Percentiles rank a stretch among this genome's conserved stretches.
phyloP scores from a whole-genome alignment of 1,284 basidiomycete genomes.

The Cutaneotrichosporon arboriforme region DNA sequence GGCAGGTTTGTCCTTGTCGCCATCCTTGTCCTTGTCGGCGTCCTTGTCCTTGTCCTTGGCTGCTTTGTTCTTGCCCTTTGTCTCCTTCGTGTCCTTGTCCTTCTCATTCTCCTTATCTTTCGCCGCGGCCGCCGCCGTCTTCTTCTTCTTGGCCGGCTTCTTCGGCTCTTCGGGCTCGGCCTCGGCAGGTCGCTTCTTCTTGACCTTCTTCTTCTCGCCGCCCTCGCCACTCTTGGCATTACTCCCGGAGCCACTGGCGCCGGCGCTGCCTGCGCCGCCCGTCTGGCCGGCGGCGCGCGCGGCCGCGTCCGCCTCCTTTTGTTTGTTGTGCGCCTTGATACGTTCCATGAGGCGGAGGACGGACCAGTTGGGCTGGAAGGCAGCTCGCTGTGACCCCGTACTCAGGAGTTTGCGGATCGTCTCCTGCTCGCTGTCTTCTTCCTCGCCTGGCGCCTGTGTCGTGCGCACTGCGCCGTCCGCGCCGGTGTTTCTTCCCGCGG shows the following conservation, averaged over 20 bases:
- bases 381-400: slow-evolving; percentile 15
- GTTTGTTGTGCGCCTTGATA: slow-evolving; percentile 15
- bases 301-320: slow-evolving; percentile 15
- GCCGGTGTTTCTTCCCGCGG: slow-evolving; percentile 34
- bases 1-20: neutral
- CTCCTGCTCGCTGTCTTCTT: slow-evolving; percentile 27
- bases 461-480: slow-evolving; percentile 35
- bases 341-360: slow-evolving; percentile 35
- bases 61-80: slow-evolving; percentile 8
- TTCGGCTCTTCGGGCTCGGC: slow-evolving; percentile 7
- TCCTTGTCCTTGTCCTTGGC: neutral
- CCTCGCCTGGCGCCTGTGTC: slow-evolving; percentile 5
- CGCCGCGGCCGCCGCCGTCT: slow-evolving; percentile 5
- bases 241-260: neutral
- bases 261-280: neutral
- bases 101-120: slow-evolving; percentile 4
- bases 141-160: slow-evolving; percentile 13
- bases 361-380: slow-evolving; percentile 39
- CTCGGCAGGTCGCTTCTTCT: slow-evolving; percentile 14
- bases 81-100: slow-evolving; percentile 6
- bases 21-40: neutral
- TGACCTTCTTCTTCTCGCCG: slow-evolving; percentile 11
- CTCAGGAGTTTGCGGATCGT: slow-evolving; percentile 33
- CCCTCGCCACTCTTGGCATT: neutral
- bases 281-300: slow-evolving; percentile 9